These are phyloP conservation scores for Earliella scabrosa DNA, from an alignment of 1,284 basidiomycete genomes.

Conservation along the genomic window DNA sequence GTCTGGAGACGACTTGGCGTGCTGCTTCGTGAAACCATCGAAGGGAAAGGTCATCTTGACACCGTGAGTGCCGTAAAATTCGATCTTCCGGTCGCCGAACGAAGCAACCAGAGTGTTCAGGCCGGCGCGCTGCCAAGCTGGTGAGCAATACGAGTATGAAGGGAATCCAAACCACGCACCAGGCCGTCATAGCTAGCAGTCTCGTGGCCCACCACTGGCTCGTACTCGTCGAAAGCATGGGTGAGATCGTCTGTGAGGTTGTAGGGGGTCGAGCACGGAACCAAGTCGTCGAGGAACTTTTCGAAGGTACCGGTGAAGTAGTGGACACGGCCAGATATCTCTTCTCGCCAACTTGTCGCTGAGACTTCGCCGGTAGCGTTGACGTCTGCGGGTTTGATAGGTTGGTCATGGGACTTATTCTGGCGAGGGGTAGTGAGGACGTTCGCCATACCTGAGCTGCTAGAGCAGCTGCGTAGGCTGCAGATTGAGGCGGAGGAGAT, in stretches of 20 bases:
- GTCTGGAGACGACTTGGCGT: slow-evolving; percentile 8
- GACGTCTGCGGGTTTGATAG: background rate
- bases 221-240: background rate
- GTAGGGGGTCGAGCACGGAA: slow-evolving; percentile 1
- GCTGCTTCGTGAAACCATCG: background rate
- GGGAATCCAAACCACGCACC: background rate
- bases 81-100: background rate
- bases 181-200: background rate
- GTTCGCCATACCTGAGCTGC: slow-evolving; percentile 10
- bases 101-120: background rate
- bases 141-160: background rate
- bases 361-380: background rate
- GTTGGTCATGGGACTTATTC: background rate
- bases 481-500: background rate
- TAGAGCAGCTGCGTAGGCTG: background rate
- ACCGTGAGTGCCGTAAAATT: background rate
- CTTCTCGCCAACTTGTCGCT: slow-evolving; percentile 1
- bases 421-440: background rate
- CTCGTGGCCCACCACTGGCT: background rate
- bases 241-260: background rate
- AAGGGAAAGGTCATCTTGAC: slow-evolving; percentile 2
- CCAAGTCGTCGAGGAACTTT: slow-evolving; percentile 4
- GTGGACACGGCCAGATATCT: slow-evolving; percentile 1
- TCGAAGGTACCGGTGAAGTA: background rate
- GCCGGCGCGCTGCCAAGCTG: background rate